A percentile compares a stretch with the other conserved stretches of the same genome.
These are phyloP conservation scores for Fusarium metavorans DNA, from an alignment of 2,329 filamentous ascomycete genomes.

Conservation along the genomic window DNA sequence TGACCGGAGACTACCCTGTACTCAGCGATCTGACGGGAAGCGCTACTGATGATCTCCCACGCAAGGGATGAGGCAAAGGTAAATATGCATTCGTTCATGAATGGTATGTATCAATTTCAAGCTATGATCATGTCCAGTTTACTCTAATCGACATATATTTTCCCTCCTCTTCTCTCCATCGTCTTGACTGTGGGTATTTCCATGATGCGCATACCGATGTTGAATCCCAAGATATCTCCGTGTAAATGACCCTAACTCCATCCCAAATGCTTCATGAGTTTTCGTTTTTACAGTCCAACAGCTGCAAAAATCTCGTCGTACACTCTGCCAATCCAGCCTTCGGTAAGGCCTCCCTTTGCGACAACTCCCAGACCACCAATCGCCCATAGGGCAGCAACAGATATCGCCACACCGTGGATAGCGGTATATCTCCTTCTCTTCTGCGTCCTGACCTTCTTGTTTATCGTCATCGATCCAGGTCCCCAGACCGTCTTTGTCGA, in stretches of 20 bases:
- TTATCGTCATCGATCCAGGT: conserved; percentile 56
- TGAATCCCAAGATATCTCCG: conserved; percentile 27
- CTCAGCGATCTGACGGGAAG: background rate
- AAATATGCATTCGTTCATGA: background rate
- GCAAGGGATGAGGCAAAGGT: background rate
- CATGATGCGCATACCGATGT: conserved; percentile 29
- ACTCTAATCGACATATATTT: conserved; percentile 1
- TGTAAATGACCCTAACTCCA: conserved; percentile 42
- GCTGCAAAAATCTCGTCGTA: conserved; percentile 75
- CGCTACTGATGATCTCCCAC: background rate
- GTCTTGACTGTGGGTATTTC: conserved; percentile 39
- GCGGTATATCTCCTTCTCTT: conserved; percentile 76
- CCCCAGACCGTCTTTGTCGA: conserved; percentile 61
- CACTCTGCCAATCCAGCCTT: conserved; percentile 83
- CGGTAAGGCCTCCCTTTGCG: conserved; percentile 74
- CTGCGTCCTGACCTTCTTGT: conserved; percentile 63
- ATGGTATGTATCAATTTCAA: background rate
- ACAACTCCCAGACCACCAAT: conserved; percentile 84
- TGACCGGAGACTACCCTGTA: conserved; percentile 39
- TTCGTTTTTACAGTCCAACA: conserved; percentile 45
- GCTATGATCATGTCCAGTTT: background rate
- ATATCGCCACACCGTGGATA: conserved; percentile 73
- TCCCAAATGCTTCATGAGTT: conserved; percentile 14
- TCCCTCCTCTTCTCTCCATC: conserved; percentile 4
- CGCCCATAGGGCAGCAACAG: conserved; percentile 78